These are phyloP conservation scores for Rubus idaeus DNA, from an alignment of 306 rosid genomes.

Conservation along the genomic window DNA sequence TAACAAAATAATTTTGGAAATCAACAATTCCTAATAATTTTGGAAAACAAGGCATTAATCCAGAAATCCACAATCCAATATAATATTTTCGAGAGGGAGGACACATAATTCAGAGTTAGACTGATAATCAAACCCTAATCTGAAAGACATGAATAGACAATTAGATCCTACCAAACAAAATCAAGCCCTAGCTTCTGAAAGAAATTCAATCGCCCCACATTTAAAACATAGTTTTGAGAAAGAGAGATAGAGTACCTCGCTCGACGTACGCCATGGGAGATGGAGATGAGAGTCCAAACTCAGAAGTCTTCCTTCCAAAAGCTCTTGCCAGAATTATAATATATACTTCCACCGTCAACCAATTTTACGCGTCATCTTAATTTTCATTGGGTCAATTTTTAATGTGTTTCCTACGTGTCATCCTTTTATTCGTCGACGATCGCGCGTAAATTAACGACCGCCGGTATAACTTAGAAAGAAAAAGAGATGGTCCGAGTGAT, in stretches of 20 bases:
- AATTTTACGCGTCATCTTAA: constrained; percentile 1
- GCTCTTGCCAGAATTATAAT: background rate
- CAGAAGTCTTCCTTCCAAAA: background rate
- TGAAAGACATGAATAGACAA: background rate
- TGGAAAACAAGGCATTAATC: background rate
- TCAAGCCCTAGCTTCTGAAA: background rate
- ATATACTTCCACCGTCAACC: background rate
- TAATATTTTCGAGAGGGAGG: background rate
- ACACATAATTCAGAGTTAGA: background rate
- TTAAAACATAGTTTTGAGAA: background rate
- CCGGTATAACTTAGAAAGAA: background rate
- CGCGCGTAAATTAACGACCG: background rate
- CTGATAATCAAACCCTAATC: background rate
- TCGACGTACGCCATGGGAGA: constrained; percentile 53
- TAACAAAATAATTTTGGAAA: background rate
- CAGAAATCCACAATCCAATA: background rate
- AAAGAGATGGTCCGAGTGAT: background rate
- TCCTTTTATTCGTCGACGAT: background rate
- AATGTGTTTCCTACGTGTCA: background rate
- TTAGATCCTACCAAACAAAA: background rate
- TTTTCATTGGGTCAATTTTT: constrained; percentile 17
- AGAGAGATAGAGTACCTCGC: constrained; percentile 34
- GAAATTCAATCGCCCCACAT: background rate
- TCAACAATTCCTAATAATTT: background rate
- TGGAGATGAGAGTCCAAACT: background rate